Evolutionary conservation across 495 filamentous ascomycete species (phyloP).

Genomic region (Neurospora pannonica): DNA sequence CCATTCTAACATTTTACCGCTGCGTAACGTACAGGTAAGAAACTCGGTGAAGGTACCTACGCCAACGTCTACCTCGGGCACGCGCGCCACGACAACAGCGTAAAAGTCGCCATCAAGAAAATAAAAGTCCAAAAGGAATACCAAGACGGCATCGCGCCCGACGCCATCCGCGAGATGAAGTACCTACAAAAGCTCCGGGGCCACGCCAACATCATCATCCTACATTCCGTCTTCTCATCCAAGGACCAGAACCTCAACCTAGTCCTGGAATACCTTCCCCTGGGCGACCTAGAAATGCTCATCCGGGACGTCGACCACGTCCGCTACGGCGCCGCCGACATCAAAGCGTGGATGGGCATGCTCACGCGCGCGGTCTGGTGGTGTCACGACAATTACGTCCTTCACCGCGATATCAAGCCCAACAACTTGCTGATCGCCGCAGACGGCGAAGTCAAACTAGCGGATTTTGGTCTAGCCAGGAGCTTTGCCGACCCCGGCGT

Average conservation of each 20-base stretch:
- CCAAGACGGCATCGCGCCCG: conserved; percentile 77
- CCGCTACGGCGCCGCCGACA: conserved; percentile 59
- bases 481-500: conserved; percentile 80
- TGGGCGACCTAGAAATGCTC: conserved; percentile 86
- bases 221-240: conserved; percentile 84
- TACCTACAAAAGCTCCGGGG: conserved; percentile 79
- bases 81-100: conserved; percentile 42
- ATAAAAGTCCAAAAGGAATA: conserved; percentile 86
- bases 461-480: conserved; percentile 93
- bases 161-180: conserved; percentile 91
- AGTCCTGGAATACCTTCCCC: conserved; percentile 85
- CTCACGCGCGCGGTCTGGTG: conserved; percentile 87
- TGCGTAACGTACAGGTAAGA: conserved; percentile 49
- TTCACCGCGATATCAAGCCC: conserved; percentile 98
- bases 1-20: no score
- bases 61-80: conserved; percentile 89
- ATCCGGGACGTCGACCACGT: conserved; percentile 72
- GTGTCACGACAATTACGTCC: conserved; percentile 87
- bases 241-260: conserved; percentile 88
- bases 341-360: conserved; percentile 99
- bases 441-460: conserved; percentile 86
- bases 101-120: conserved; percentile 90
- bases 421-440: conserved; percentile 94
- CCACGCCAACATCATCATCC: conserved; percentile 88
- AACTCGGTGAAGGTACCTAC: conserved; percentile 94